Evolutionary conservation across 2,329 filamentous ascomycete genomes (phyloP), one percentile per base, ranked within the genome.

Genomic region (Fusarium luffae): DNA sequence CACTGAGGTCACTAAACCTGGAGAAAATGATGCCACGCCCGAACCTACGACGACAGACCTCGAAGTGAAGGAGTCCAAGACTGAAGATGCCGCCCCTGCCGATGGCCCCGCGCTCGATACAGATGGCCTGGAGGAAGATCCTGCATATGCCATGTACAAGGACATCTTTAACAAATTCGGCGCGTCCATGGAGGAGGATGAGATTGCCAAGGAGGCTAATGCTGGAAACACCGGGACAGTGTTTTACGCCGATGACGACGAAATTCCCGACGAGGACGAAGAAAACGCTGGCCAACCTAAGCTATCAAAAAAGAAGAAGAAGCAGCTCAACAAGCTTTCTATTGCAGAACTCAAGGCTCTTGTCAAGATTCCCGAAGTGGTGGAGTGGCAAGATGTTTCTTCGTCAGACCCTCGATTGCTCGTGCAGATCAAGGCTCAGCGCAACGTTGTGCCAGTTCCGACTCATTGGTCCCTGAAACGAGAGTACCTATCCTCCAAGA

Each of bases 321-420:
- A 98, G 83, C 89, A 92, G 81, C 86, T 94, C 77, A 97, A 92
- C 82, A 97, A 97, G 80, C 85, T 98, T 32, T 97, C 95, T 9
- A 93, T 99, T 63, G 96, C 96, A 50, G 94, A 98, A 81, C 87
- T 99, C 69, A 99, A 99, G 82, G 93, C 95, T 8, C 83, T 97
- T 58, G 96, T 98, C 64, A 88, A 86, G 74, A 95, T 94, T 73
- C 96, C 96, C 4, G 96, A 99, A 79, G 89, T 97, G 12, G 95
- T 99, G 8, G 96, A 99, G 76, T 98, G 96, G 96, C 96, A 97
- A 57, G 96, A 99, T 78, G 93, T 93, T 14, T 97, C 93, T 18
- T 94, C 96, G 1, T 89, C 92, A 27, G 94, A 99, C 78, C 96
- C 96, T 16, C 89, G 91, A 59, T 84, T 98, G 44, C 87, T 99